These are phyloP conservation scores for Cryptococcus jaspeensis DNA, from an alignment of 1,284 basidiomycete genomes.

Conservation along the genomic window DNA sequence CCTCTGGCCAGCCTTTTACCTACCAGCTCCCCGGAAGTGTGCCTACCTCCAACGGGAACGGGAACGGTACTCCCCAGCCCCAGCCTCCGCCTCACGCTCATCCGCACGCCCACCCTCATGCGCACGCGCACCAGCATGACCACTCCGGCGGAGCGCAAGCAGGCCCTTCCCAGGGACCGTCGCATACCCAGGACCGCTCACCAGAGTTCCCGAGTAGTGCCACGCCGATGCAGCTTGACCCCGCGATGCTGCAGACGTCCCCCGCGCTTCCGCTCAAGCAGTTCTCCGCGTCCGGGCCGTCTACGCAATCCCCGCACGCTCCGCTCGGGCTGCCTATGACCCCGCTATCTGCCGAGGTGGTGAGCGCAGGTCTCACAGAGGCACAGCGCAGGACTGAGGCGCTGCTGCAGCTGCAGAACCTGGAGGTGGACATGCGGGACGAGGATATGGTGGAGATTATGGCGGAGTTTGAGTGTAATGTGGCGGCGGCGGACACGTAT, in stretches of 20 bases:
- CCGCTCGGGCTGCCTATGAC: too few species aligned
- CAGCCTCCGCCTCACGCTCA: not conserved
- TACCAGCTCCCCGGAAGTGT: not conserved
- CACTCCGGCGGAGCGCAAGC: not conserved
- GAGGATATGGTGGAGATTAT: slow-evolving; percentile 40
- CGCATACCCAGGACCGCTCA: not conserved
- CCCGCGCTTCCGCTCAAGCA: not conserved
- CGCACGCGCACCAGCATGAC: not conserved
- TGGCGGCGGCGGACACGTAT: slow-evolving; percentile 39
- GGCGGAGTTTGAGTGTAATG: slow-evolving; percentile 38
- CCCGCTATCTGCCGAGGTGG: slow-evolving; percentile 10
- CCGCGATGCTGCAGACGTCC: slow-evolving; percentile 6
- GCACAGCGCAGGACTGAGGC: slow-evolving; percentile 40
- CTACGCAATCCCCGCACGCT: too few species aligned
- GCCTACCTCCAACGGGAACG: not conserved
- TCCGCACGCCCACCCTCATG: not conserved
- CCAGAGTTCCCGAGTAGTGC: slow-evolving; percentile 7
- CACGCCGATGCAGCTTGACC: slow-evolving; percentile 1
- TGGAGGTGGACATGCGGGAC: slow-evolving; percentile 30
- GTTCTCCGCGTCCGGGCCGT: too few species aligned
- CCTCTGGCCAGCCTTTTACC: not conserved
- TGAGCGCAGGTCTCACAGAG: slow-evolving; percentile 24
- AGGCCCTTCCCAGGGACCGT: not conserved
- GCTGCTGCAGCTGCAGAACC: slow-evolving; percentile 31
- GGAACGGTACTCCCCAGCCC: not conserved